A percentile compares a stretch with the other conserved stretches of the same genome.
Evolutionary conservation across 192 early-diverging fungal genomes (phyloP).

Genomic region (Linnemannia elongata): DNA sequence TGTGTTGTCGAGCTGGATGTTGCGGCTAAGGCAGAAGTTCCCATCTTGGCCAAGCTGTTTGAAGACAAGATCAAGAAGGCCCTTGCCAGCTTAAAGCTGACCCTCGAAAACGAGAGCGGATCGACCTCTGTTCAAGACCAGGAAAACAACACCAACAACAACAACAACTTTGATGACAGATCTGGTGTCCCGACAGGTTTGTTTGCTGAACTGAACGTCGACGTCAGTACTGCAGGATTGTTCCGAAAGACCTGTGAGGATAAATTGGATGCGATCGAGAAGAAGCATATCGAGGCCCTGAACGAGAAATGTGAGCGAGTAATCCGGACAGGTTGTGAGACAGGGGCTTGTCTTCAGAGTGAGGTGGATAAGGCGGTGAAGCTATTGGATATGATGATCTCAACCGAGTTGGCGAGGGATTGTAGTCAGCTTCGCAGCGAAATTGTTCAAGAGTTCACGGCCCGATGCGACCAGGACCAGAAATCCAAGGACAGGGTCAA

Average conservation of each 20-base stretch:
- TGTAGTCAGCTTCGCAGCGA: neutral
- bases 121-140: neutral
- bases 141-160: neutral
- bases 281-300: neutral
- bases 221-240: neutral
- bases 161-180: neutral
- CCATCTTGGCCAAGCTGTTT: neutral
- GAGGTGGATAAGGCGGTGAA: slow-evolving; percentile 11
- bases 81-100: neutral
- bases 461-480: neutral
- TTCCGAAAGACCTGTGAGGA: slow-evolving; percentile 11
- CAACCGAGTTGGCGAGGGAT: slow-evolving; percentile 18
- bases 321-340: neutral
- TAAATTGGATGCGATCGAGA: neutral
- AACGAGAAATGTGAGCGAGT: neutral
- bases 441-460: slow-evolving; percentile 9
- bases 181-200: neutral
- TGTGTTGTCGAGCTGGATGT: slow-evolving; percentile 9
- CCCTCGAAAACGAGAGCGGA: slow-evolving; percentile 9
- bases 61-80: slow-evolving; percentile 19
- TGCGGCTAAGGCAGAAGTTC: slow-evolving; percentile 5
- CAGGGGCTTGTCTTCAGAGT: neutral
- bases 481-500: neutral
- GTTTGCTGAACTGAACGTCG: neutral
- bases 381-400: slow-evolving; percentile 27